Evolutionary conservation across 1,284 basidiomycete species (phyloP), one percentile per base, ranked within the genome.

Genomic region (Ganoderma sinense): DNA sequence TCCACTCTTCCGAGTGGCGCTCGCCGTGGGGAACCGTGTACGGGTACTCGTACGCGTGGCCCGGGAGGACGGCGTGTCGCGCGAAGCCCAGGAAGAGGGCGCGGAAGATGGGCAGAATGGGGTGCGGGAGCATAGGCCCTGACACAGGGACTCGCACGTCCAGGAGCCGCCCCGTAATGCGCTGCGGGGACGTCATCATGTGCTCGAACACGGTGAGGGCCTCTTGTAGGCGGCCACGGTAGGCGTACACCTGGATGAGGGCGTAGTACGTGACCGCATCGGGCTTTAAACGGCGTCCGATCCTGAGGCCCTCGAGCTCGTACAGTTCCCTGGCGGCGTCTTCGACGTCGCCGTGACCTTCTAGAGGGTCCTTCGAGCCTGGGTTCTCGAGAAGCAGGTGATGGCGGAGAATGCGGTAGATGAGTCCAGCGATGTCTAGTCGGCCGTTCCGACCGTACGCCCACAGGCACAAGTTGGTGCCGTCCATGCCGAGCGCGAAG

Each of bases 1-100:
- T 84, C 92, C 92, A 94, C 39, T 76, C 65, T 33, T 69, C 66
- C 62, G 62, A 56, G 2, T 14, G 53, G 0, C 36, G 60, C 16
- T 68, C 64, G 8, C 45, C 53, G 29, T 53, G 41, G 16, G 39
- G 33, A 0, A 13, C 23, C n/a, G 60, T 43, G 2, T 58, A 39
- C 26, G n/a, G 60, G 10, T 66, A 53, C 29, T 18, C 58, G 55
- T 53, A 51, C 26, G 43, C 2, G 10, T 61, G 58, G 7, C 36
- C 43, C 16, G 67, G 62, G 23, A 63, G 48, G 45, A 61, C 55
- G 40, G 63, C 90, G 72, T 94, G 89, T 16, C 87, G 86, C 8
- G 86, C 83, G 78, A 96, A 97, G 0, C 94, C 95, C 10, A 91
- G 84, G 78, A 97, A 95, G 31, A 97, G 80, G 10, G 89, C 87